These are phyloP conservation scores for Trichoderma parareesei DNA, from an alignment of 495 filamentous ascomycete genomes.

Conservation along the genomic window DNA sequence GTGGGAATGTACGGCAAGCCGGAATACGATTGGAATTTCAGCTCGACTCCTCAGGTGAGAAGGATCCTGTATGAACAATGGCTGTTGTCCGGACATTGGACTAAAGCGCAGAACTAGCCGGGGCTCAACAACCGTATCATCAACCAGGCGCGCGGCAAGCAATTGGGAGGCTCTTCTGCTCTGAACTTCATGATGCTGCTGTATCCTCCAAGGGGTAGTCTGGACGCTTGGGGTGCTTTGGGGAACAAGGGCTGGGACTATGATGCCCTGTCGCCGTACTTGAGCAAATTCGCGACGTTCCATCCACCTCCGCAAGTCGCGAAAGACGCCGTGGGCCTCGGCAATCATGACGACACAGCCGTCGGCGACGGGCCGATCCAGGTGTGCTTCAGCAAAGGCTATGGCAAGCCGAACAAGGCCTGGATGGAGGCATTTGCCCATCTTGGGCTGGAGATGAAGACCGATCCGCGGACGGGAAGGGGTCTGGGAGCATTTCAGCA, in stretches of 20 bases:
- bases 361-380: constrained; percentile 35
- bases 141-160: constrained; percentile 41
- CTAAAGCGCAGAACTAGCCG: constrained; percentile 19
- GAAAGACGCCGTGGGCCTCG: constrained; percentile 24
- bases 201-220: constrained; percentile 31
- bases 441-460: constrained; percentile 26
- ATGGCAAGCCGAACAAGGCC: constrained; percentile 24
- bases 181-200: constrained; percentile 48
- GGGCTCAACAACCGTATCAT: constrained; percentile 26
- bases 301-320: constrained; percentile 13
- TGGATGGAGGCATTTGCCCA: constrained; percentile 17
- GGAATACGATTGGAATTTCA: constrained; percentile 49
- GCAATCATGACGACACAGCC: constrained; percentile 29
- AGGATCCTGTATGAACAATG: background rate
- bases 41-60: constrained; percentile 40
- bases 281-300: constrained; percentile 23
- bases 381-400: constrained; percentile 25
- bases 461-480: constrained; percentile 25
- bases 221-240: constrained; percentile 47
- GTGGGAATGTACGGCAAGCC: constrained; percentile 21
- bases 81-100: background rate
- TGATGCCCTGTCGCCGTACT: constrained; percentile 41
- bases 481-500: constrained; percentile 34
- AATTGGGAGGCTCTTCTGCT: constrained; percentile 48
- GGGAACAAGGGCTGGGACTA: constrained; percentile 49